Evolutionary conservation across 805 yeast genomes (phyloP).

Genomic region (Sugiyamaella lignohabitans): DNA sequence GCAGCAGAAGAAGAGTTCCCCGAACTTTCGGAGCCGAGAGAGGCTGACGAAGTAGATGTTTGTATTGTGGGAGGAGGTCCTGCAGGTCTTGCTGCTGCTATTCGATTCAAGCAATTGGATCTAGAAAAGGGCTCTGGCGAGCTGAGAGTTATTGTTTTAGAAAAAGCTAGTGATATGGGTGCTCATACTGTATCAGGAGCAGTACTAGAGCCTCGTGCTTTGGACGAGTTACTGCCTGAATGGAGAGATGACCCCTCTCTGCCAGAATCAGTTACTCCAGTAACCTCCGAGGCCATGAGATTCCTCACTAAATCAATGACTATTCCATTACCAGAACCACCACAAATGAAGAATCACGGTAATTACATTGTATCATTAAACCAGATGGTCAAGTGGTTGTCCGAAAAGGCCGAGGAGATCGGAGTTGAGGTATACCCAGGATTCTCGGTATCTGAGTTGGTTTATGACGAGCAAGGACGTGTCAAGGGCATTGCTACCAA

Average conservation of each 20-base stretch:
- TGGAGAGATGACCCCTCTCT: conserved; percentile 35
- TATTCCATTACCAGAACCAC: conserved; percentile 84
- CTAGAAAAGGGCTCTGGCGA: conserved; percentile 56
- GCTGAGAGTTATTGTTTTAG: conserved; percentile 79
- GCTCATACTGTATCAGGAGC: conserved; percentile 92
- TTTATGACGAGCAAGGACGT: conserved; percentile 47
- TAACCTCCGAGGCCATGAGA: conserved; percentile 67
- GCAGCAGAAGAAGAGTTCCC: not conserved
- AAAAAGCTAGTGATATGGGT: conserved; percentile 91
- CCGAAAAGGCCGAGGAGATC: conserved; percentile 84
- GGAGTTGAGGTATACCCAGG: conserved; percentile 95
- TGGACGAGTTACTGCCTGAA: conserved; percentile 75
- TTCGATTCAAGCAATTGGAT: conserved; percentile 79
- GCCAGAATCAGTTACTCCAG: conserved; percentile 63
- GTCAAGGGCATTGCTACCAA: conserved; percentile 90
- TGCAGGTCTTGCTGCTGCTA: conserved; percentile 93
- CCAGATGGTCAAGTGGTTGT: conserved; percentile 71
- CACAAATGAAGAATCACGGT: conserved; percentile 75
- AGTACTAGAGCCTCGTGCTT: conserved; percentile 82
- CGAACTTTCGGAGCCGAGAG: conserved; percentile 51
- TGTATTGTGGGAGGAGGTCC: conserved; percentile 98
- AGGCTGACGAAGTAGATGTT: conserved; percentile 82
- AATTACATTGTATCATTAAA: conserved; percentile 82
- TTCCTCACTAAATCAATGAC: conserved; percentile 55
- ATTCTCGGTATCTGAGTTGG: conserved; percentile 73